Base-by-base conservation (phyloP, 371 early-diverging fungal species). In the Rhizopus microsporus region DNA sequence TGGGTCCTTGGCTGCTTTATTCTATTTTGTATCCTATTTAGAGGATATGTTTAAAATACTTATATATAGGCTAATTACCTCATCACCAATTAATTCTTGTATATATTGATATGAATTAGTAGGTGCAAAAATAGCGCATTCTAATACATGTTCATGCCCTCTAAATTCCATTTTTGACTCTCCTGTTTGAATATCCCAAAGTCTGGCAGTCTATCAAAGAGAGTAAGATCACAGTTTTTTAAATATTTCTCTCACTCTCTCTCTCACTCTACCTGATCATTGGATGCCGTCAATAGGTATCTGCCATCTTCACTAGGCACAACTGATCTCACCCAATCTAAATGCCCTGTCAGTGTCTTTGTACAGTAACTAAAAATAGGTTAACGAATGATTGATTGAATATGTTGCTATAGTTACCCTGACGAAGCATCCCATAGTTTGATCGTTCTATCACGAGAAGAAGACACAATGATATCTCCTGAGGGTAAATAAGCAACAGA, bases 111-210 rank as follows among this genome's bases (percentile, higher is more conserved):
- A 84, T 3, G 89, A 78, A 10, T 60, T 71, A 12, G 67, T 60
- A 9, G 96, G 96, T 31, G 85, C 92, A 76, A 95, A 95, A 5
- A 82, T 85, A 0, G 91, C 89, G 50, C 88, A 89, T 66, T 97
- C 97, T 13, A 97, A 89, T n/a, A 96, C 96, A 65, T 97, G 94
- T 12, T 92, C 93, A 68, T 96, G 97, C 12, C 94, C 96, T 49
- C 90, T 81, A 62, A 94, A 71, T 48, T 92, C 92, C 59, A 71
- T 72, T 62, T 87, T 88, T 56, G 84, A 82, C 50, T 91, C 91
- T 37, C 93, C 92, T n/a, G 88, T 75, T 7, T 72, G 50, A 0
- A 80, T 62, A 60, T 93, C 92, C 93, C 93, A 94, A 8, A 94
- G 60, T n/a, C 90, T 82, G 7, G 93, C 80, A 16, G 89, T 89